Evolutionary conservation across 805 yeast species (phyloP), one percentile per base, ranked within the genome.

Genomic region (Yamadazyma phyllophila): DNA sequence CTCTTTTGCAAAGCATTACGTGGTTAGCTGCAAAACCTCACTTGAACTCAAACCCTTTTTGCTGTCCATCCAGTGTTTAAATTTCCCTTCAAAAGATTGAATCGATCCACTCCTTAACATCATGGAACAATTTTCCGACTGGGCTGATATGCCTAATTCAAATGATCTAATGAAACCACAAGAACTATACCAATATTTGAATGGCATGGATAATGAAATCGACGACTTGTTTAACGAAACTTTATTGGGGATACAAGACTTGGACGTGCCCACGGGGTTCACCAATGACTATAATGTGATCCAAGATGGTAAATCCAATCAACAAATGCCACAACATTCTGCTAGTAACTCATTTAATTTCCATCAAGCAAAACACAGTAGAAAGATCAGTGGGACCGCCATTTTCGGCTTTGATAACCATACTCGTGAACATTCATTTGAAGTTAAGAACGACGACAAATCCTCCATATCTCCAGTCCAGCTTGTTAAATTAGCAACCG

Each of bases 321-420:
- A 16, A 11, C 36, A 15, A 12, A 2, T 34, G 20, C 46, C 43
- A 27, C 42, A 29, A 7, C 49, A 48, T 40, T 42, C 43, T 36
- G 45, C 43, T 45, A 46, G 55, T 51, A 45, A 39, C 36, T 45
- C 56, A 34, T 41, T 38, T 36, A 39, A 42, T 20, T 46, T 39
- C 37, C 58, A 55, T 44, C 51, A 51, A 39, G 47, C 63, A 54
- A 40, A 59, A 50, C 92, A 85, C 58, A 64, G 75, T 43, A 76
- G 88, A 52, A 80, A 81, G 47, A 71, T 78, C 14, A 83, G 90
- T 67, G 95, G 95, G 11, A 83, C 92, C 3, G 92, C 87, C 2
- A 85, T 86, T 24, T 86, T 86, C 62, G 95, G 95, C 0, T 85
- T 77, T 53, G 67, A 74, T 7, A 81, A 80, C 38, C 91, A 85